Evolutionary conservation across 192 early-diverging fungal species (phyloP), one percentile per base, ranked within the genome.

Genomic region (Radiomyces spectabilis): DNA sequence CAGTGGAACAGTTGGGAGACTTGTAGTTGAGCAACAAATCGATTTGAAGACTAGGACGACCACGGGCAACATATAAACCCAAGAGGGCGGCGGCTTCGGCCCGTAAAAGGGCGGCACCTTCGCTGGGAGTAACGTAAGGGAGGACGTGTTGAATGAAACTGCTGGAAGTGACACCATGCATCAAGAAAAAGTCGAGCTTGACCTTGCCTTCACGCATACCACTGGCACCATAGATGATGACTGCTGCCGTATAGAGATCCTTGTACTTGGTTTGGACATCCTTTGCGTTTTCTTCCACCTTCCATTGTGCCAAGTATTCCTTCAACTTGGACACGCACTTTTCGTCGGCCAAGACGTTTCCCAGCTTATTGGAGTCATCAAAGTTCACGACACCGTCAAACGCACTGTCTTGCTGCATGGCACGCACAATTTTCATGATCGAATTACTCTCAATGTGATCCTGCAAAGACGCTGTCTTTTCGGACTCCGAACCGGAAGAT

Each of bases 121-220:
- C 66, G 7, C 64, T 55, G 29, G 71, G 56, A 0, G 72, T 21
- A 25, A 84, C 27, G 6, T 30, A 26, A 35, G 64, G 60, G 12
- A 72, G 43, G 10, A 65, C 35, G 12, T 73, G 66, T 32, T 78
- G 77, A 12, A 80, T 21, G 40, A 79, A 79, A 31, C 74, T 65
- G 7, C 64, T 48, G n/a, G 77, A 75, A 1, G 81, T 81, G 45
- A 81, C 40, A 32, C 65, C 61, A 56, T 84, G 81, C 63, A 73
- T 69, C 27, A 75, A 44, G 34, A 72, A 72, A 58, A 72, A 75
- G 47, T 75, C 66, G 5, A 67, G 47, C 15, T 69, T 76, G 55
- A 75, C 34, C 57, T 57, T 27, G 26, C 43, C 65, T 63, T 72
- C 55, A 63, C 61, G 52, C 41, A 66, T 24, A 27, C 46, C 49